A percentile compares a stretch with the other conserved stretches of the same genome.
phyloP scores from a whole-genome alignment of 2,329 filamentous ascomycete species.

The Diplodia seriata region DNA sequence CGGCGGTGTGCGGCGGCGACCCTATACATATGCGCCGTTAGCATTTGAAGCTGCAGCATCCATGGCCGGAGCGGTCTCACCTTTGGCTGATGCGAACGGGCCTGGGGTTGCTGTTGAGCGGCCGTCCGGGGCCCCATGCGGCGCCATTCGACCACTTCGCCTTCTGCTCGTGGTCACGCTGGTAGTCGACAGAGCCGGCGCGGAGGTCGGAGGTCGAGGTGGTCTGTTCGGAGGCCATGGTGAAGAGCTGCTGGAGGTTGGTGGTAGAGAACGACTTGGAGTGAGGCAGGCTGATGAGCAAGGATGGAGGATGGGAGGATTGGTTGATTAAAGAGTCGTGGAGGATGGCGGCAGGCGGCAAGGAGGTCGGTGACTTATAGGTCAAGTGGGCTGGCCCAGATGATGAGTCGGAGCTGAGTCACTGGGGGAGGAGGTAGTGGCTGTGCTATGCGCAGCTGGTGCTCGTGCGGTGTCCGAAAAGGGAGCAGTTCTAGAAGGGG shows the following conservation, averaged over 20 bases:
- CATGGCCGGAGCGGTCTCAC: not conserved
- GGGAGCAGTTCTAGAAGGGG: conserved; percentile 22
- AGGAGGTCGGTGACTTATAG: conserved; percentile 25
- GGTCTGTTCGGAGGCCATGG: conserved; percentile 55
- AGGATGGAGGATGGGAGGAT: conserved; percentile 29
- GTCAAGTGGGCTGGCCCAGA: conserved; percentile 32
- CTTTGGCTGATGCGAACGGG: conserved; percentile 42
- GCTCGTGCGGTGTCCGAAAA: conserved; percentile 31
- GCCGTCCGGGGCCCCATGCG: conserved; percentile 47
- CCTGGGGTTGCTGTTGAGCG: conserved; percentile 45
- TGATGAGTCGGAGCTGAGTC: conserved; percentile 33
- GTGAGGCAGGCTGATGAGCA: conserved; percentile 34
- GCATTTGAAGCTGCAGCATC: not conserved
- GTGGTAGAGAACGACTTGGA: conserved; percentile 33
- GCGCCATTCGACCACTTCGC: conserved; percentile 60
- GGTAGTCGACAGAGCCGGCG: conserved; percentile 59
- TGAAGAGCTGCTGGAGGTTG: conserved; percentile 38
- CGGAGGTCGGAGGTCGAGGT: conserved; percentile 59
- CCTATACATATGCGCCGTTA: conserved; percentile 1
- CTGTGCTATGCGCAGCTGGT: conserved; percentile 29
- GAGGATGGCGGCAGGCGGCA: conserved; percentile 15
- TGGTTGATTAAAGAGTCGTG: conserved; percentile 25
- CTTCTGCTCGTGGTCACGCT: conserved; percentile 58
- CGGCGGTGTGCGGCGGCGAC: conserved; percentile 20
- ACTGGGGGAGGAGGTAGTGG: conserved; percentile 28